Evolutionary conservation across 768 basidiomycete species (phyloP).

Genomic region (Pleurotus tuoliensis): DNA sequence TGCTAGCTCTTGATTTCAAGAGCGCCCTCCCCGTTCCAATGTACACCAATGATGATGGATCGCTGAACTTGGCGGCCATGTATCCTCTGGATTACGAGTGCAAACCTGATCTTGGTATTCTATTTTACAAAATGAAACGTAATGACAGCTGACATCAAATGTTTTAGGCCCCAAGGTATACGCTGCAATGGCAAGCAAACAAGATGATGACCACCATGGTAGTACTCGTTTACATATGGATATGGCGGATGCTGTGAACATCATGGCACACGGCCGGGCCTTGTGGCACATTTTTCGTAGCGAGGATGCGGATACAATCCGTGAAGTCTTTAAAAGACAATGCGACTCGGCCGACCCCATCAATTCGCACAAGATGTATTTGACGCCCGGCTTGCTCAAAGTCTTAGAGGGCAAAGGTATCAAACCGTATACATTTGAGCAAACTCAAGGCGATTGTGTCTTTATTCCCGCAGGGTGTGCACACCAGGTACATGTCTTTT

Average conservation of each 20-base stretch:
- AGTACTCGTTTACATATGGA: slow-evolving; percentile 70
- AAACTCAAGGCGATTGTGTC: slow-evolving; percentile 69
- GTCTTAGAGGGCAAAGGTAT: slow-evolving; percentile 55
- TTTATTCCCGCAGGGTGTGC: slow-evolving; percentile 74
- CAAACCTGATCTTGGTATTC: neutral
- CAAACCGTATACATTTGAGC: slow-evolving; percentile 57
- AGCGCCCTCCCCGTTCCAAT: neutral
- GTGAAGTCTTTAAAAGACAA: slow-evolving; percentile 45
- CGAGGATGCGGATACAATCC: slow-evolving; percentile 51
- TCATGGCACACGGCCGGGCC: slow-evolving; percentile 62
- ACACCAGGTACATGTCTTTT: slow-evolving; percentile 45
- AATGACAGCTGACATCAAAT: slow-evolving; percentile 2
- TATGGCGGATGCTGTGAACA: slow-evolving; percentile 68
- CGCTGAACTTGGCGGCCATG: neutral
- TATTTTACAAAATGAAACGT: neutral
- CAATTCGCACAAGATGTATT: neutral
- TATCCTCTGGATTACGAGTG: neutral
- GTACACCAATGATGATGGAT: neutral
- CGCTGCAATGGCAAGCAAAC: slow-evolving; percentile 56
- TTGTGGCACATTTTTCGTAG: slow-evolving; percentile 69
- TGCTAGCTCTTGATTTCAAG: too few relatives aligned
- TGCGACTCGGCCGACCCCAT: neutral
- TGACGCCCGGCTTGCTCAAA: slow-evolving; percentile 36
- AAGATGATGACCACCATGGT: slow-evolving; percentile 49
- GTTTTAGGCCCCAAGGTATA: slow-evolving; percentile 65